phyloP scores from a whole-genome alignment of 208 protist genomes.

The Trypanosoma conorhini region DNA sequence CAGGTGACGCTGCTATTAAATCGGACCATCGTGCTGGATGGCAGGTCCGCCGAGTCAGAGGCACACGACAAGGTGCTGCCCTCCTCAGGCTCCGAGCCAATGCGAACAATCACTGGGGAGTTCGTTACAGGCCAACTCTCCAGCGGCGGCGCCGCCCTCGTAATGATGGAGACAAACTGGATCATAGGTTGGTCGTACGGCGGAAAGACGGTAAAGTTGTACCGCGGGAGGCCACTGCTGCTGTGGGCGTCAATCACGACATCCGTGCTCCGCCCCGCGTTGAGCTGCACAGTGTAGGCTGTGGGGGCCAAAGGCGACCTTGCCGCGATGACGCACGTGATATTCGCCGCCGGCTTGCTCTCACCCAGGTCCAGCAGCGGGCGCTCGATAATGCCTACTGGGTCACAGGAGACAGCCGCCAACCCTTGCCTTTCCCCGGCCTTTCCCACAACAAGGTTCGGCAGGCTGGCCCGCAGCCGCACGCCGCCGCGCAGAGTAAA shows the following conservation, averaged over 20 bases:
- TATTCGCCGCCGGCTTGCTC: constrained; percentile 12
- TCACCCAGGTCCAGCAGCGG: not conserved
- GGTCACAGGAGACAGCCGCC: constrained; percentile 49
- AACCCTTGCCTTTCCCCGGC: not conserved
- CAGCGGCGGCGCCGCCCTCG: constrained; percentile 38
- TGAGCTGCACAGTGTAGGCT: constrained; percentile 55
- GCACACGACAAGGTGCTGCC: constrained; percentile 48
- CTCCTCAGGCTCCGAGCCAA: constrained; percentile 47
- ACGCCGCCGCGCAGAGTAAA: constrained; percentile 54
- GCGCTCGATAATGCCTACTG: constrained; percentile 44
- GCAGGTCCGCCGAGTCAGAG: constrained; percentile 22
- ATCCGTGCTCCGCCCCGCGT: constrained; percentile 45
- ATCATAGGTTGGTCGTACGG: constrained; percentile 25
- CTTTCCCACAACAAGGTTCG: constrained; percentile 39
- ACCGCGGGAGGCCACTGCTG: constrained; percentile 41
- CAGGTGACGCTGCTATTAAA: constrained; percentile 41
- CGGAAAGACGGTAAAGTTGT: constrained; percentile 64
- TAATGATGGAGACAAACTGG: constrained; percentile 63
- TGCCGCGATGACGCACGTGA: constrained; percentile 48
- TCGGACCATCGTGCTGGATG: constrained; percentile 50
- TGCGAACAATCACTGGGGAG: constrained; percentile 63
- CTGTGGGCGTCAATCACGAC: constrained; percentile 30
- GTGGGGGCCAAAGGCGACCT: constrained; percentile 28
- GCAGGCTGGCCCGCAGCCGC: constrained; percentile 42
- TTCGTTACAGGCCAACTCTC: constrained; percentile 53